These are phyloP conservation scores for Ceratobasidium sp. DNA, from an alignment of 1,284 basidiomycete species.

Conservation along the genomic window DNA sequence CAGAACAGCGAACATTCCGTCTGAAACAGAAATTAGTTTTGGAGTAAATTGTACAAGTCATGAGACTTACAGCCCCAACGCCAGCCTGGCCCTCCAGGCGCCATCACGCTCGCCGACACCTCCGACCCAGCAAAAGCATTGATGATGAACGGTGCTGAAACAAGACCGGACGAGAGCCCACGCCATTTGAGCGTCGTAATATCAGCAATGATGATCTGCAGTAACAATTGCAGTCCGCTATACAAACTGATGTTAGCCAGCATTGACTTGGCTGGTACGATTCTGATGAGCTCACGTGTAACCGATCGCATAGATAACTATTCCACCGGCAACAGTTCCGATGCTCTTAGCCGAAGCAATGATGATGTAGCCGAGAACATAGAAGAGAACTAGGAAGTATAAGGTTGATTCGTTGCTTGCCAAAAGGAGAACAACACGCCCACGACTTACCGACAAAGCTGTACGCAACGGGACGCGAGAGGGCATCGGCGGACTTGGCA, in stretches of 20 bases:
- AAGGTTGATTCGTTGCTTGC: constrained; percentile 23
- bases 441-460: constrained; percentile 57
- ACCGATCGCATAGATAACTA: constrained; percentile 47
- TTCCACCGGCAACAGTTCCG: constrained; percentile 61
- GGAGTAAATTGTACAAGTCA: constrained; percentile 52
- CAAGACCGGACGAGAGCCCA: constrained; percentile 61
- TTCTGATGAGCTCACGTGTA: constrained; percentile 53
- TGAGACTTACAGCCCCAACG: constrained; percentile 67
- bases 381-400: constrained; percentile 36
- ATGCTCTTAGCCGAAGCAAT: constrained; percentile 62
- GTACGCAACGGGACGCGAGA: constrained; percentile 55
- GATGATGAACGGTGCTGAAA: constrained; percentile 62
- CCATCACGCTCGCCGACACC: constrained; percentile 61
- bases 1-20: constrained; percentile 76
- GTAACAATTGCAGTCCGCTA: constrained; percentile 63
- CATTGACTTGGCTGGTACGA: not conserved
- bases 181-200: constrained; percentile 67
- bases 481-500: constrained; percentile 66
- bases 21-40: constrained; percentile 54
- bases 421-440: not conserved
- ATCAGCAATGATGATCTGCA: constrained; percentile 64
- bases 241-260: constrained; percentile 50
- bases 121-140: constrained; percentile 63
- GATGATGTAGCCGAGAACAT: constrained; percentile 57
- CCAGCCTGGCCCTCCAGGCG: constrained; percentile 58